Conservation (phyloP, 2,329 filamentous ascomycete species). For the Colletotrichum truncatum region DNA sequence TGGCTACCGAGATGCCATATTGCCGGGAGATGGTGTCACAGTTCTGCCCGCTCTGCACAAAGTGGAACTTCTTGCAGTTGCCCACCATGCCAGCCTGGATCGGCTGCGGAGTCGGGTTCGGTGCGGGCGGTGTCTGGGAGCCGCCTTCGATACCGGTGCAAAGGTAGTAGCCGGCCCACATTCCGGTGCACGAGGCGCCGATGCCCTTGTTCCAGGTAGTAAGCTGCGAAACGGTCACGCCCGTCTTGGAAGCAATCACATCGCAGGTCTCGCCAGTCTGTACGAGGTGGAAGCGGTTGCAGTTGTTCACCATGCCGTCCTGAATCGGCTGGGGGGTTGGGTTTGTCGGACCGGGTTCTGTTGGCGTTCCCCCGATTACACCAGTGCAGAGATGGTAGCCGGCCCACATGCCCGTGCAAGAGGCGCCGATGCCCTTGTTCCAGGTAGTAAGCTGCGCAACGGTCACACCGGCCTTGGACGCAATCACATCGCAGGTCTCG, state of each 20-base stretch:
- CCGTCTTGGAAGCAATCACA: slow-evolving; percentile 18
- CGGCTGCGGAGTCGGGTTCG: slow-evolving; percentile 36
- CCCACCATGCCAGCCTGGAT: slow-evolving; percentile 38
- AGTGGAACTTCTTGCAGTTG: slow-evolving; percentile 40
- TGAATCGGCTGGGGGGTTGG: slow-evolving; percentile 3
- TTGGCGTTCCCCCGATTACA: background rate
- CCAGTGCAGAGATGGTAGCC: slow-evolving; percentile 14
- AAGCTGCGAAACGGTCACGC: slow-evolving; percentile 19
- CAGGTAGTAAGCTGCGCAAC: slow-evolving; percentile 34
- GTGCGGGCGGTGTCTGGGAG: background rate
- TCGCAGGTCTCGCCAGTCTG: slow-evolving; percentile 30
- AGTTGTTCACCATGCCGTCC: slow-evolving; percentile 11
- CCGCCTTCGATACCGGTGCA: background rate
- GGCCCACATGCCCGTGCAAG: slow-evolving; percentile 7
- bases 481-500: slow-evolving; percentile 9
- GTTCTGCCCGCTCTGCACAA: slow-evolving; percentile 32
- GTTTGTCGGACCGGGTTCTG: background rate
- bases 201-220: slow-evolving; percentile 16
- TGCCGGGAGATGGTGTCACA: slow-evolving; percentile 36
- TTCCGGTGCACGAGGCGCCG: background rate
- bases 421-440: slow-evolving; percentile 11
- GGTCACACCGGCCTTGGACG: slow-evolving; percentile 34
- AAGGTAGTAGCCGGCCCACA: background rate
- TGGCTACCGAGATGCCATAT: slow-evolving; percentile 34
- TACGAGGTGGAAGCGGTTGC: slow-evolving; percentile 30